Conservation (phyloP, 768 basidiomycete genomes). For the Hysterangium stoloniferum region DNA sequence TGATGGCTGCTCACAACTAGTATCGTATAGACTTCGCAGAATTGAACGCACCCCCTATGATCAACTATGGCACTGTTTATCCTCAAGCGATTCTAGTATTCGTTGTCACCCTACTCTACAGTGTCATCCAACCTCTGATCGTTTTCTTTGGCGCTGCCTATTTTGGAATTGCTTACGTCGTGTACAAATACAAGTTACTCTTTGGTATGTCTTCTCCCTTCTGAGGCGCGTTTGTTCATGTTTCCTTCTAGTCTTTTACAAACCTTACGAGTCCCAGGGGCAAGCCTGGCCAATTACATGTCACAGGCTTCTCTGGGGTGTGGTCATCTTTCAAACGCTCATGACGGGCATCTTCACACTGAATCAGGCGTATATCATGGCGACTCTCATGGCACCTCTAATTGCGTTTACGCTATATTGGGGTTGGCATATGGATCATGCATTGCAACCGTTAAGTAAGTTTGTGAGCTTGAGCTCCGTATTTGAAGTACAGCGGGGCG, state of each 20-base stretch:
- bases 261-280: slow-evolving; percentile 94
- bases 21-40: slow-evolving; percentile 75
- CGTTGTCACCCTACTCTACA: slow-evolving; percentile 90
- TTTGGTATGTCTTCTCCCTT: slow-evolving; percentile 57
- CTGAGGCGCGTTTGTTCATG: not conserved
- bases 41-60: slow-evolving; percentile 94
- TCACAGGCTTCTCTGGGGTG: slow-evolving; percentile 83
- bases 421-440: slow-evolving; percentile 68
- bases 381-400: slow-evolving; percentile 65
- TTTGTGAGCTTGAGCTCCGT: slow-evolving; percentile 83
- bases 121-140: slow-evolving; percentile 92
- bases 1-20: not conserved
- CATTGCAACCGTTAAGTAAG: slow-evolving; percentile 65
- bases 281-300: slow-evolving; percentile 98
- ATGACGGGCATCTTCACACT: slow-evolving; percentile 94
- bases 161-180: slow-evolving; percentile 92
- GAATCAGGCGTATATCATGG: slow-evolving; percentile 49
- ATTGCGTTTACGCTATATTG: slow-evolving; percentile 68
- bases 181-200: slow-evolving; percentile 96
- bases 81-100: slow-evolving; percentile 96
- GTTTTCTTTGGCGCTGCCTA: slow-evolving; percentile 93
- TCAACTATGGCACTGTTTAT: slow-evolving; percentile 96
- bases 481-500: slow-evolving; percentile 84
- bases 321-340: slow-evolving; percentile 89
- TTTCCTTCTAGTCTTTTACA: slow-evolving; percentile 75